These are phyloP conservation scores for Dujonia santamariae DNA, from an alignment of 1,139 yeast genomes.

Conservation along the genomic window DNA sequence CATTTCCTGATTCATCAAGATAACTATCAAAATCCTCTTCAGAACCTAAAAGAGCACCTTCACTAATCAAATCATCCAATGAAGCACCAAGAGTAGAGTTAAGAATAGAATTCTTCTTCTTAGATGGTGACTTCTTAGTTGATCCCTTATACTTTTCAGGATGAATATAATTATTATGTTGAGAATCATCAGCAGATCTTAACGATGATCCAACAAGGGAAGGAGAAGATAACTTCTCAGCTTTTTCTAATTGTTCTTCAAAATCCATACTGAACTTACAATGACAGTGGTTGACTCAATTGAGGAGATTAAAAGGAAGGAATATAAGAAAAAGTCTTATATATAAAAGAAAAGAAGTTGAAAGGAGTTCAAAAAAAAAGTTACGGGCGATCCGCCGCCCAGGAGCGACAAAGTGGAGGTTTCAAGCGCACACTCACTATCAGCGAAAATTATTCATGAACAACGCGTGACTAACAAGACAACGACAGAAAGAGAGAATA, in stretches of 20 bases:
- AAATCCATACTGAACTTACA: slow-evolving; percentile 52
- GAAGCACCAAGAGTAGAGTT: slow-evolving; percentile 36
- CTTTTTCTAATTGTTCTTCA: slow-evolving; percentile 53
- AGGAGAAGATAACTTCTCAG: slow-evolving; percentile 49
- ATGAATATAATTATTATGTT: slow-evolving; percentile 46
- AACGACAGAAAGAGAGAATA: too few relatives aligned
- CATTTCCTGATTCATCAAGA: slow-evolving; percentile 51
- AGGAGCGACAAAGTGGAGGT: not conserved
- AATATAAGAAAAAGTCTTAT: not conserved
- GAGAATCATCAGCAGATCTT: slow-evolving; percentile 50
- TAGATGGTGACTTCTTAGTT: slow-evolving; percentile 16
- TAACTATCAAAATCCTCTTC: slow-evolving; percentile 54
- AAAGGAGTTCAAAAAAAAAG: not conserved
- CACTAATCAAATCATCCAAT: slow-evolving; percentile 54
- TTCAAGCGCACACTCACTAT: not conserved
- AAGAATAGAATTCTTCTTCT: slow-evolving; percentile 9
- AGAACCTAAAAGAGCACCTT: slow-evolving; percentile 59
- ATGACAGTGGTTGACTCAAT: too few relatives aligned
- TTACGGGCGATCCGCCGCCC: not conserved
- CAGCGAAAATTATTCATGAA: too few relatives aligned
- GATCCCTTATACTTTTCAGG: slow-evolving; percentile 37
- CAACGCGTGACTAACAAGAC: too few relatives aligned
- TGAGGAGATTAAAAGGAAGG: slow-evolving; percentile 1
- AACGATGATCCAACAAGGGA: slow-evolving; percentile 55
- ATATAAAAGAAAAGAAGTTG: not conserved